These are phyloP conservation scores for Russula emetica DNA, from an alignment of 768 basidiomycete genomes.

Conservation along the genomic window DNA sequence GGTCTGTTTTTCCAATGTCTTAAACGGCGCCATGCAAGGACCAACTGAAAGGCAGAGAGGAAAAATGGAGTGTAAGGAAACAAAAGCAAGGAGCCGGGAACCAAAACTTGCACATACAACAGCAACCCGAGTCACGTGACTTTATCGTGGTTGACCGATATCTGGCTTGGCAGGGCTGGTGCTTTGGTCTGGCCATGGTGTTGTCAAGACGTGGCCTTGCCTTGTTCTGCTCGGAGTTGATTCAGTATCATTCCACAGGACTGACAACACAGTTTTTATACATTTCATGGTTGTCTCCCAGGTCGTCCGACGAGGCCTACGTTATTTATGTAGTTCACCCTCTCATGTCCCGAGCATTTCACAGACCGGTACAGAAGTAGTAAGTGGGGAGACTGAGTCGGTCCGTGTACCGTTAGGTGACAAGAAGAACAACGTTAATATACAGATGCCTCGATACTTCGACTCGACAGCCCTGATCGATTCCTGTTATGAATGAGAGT, in stretches of 20 bases:
- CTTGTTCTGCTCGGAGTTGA: background rate
- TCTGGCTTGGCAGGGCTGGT: no score
- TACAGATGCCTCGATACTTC: background rate
- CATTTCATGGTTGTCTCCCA: background rate
- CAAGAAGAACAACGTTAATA: no score
- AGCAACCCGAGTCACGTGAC: background rate
- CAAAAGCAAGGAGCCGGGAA: background rate
- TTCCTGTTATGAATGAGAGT: background rate
- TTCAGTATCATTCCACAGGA: background rate
- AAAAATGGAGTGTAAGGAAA: background rate
- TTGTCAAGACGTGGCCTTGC: background rate
- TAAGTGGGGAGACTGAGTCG: background rate
- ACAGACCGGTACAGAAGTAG: background rate
- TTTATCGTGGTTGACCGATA: no score
- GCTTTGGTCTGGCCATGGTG: background rate
- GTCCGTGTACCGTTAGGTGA: background rate
- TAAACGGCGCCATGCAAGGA: conserved; percentile 12
- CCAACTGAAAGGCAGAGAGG: background rate
- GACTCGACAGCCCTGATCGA: background rate
- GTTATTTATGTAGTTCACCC: no score
- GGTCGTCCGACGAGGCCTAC: no score
- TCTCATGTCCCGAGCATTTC: background rate
- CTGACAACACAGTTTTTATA: background rate
- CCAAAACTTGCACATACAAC: conserved; percentile 6
- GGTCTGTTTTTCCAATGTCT: background rate